phyloP scores from a whole-genome alignment of 208 protist species.

The Acanthamoeba lenticulata region DNA sequence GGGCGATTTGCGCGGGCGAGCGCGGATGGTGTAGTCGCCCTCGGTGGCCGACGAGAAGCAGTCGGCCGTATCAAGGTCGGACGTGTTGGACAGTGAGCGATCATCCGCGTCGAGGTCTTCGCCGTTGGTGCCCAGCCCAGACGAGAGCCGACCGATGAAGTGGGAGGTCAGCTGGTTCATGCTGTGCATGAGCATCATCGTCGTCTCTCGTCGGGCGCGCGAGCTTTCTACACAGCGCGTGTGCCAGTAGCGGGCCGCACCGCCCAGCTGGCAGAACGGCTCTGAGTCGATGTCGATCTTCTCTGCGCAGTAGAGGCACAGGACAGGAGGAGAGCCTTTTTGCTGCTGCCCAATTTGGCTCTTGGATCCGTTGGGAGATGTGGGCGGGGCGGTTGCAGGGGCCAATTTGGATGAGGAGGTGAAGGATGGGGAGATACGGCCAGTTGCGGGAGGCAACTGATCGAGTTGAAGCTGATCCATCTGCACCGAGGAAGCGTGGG shows the following conservation, averaged over 20 bases:
- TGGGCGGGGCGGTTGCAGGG: not conserved
- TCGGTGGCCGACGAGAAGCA: conserved; percentile 15
- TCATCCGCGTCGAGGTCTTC: not conserved
- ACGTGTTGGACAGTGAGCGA: not conserved
- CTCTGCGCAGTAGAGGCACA: conserved; percentile 21
- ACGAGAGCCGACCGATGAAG: not conserved
- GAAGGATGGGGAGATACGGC: not conserved
- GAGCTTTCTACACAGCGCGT: not conserved
- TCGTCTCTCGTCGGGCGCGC: not conserved
- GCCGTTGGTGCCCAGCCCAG: not conserved
- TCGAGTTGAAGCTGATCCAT: not conserved
- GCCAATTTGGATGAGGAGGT: no score
- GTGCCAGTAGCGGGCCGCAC: not conserved
- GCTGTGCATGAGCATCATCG: conserved; percentile 46
- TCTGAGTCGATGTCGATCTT: not conserved
- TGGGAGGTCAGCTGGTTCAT: conserved; percentile 13
- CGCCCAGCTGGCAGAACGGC: conserved; percentile 12
- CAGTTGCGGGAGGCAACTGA: not conserved
- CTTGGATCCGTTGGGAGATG: not conserved
- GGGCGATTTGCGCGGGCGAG: not conserved
- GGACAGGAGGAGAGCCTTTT: not conserved
- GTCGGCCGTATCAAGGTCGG: not conserved
- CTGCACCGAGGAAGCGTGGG: no score
- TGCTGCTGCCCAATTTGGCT: not conserved
- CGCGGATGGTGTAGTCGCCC: conserved; percentile 18